Percentiles rank a stretch among this genome's conserved stretches.
phyloP scores from a whole-genome alignment of 2,329 filamentous ascomycete genomes.

The Ophiostoma fasciatum region DNA sequence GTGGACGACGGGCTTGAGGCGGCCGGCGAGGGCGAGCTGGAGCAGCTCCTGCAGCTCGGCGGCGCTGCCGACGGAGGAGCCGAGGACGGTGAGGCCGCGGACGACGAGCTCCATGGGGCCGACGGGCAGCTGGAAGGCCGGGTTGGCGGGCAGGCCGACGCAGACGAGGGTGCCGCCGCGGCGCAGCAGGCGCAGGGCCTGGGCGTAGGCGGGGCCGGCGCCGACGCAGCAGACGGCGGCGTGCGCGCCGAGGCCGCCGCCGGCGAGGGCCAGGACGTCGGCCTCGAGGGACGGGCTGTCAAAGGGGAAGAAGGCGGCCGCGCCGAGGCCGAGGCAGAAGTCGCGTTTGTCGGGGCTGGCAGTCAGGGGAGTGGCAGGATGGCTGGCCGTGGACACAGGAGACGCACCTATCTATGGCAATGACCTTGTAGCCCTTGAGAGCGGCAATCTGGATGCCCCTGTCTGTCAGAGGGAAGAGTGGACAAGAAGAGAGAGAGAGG shows the following conservation, averaged over 20 bases:
- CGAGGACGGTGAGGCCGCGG: constrained; percentile 1
- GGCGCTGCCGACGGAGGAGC: constrained; percentile 4
- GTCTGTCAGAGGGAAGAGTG: background rate
- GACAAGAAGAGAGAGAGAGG: background rate
- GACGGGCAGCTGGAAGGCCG: constrained; percentile 1
- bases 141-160: constrained; percentile 3
- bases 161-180: constrained; percentile 3
- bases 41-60: constrained; percentile 5
- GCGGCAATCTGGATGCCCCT: constrained; percentile 4
- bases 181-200: background rate
- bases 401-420: constrained; percentile 5
- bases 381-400: too few species aligned
- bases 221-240: constrained; percentile 2
- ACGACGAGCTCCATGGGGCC: constrained; percentile 4
- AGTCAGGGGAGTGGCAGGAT: too few species aligned
- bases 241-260: constrained; percentile 1
- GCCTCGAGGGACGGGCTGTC: background rate
- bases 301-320: constrained; percentile 2
- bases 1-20: too few species aligned
- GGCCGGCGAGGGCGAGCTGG: too few species aligned
- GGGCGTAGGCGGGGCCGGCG: background rate
- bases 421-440: constrained; percentile 2
- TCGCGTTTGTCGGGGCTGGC: constrained; percentile 5
- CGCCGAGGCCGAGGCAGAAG: constrained; percentile 3
- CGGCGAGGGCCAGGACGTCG: background rate